Evolutionary conservation across 2,329 filamentous ascomycete genomes (phyloP).

Genomic region (Neocucurbitaria cava): DNA sequence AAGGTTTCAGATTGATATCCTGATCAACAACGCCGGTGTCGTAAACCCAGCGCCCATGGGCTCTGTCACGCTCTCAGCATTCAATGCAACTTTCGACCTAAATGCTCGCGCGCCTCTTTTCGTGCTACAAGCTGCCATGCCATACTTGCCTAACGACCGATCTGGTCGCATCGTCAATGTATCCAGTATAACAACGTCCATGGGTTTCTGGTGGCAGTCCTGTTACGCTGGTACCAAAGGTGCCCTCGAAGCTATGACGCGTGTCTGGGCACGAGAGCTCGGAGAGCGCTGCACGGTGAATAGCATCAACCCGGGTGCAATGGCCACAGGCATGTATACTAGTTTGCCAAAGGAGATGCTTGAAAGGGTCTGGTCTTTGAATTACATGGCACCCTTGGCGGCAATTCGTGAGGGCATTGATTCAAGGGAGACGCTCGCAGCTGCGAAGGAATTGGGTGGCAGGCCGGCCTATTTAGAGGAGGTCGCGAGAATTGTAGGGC

Average conservation of each 20-base stretch:
- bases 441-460: conserved; percentile 62
- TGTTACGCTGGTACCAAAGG: conserved; percentile 70
- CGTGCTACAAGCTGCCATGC: conserved; percentile 72
- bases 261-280: conserved; percentile 67
- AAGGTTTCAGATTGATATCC: conserved; percentile 73
- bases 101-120: conserved; percentile 61
- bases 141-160: conserved; percentile 70
- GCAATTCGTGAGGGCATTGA: conserved; percentile 47
- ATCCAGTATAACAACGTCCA: conserved; percentile 60
- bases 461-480: conserved; percentile 67
- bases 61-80: conserved; percentile 6
- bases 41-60: conserved; percentile 64
- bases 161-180: conserved; percentile 67
- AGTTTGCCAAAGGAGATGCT: conserved; percentile 66
- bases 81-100: conserved; percentile 67
- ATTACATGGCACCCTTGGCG: conserved; percentile 68
- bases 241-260: conserved; percentile 69
- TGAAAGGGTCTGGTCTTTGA: conserved; percentile 62
- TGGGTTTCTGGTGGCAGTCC: conserved; percentile 62
- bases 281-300: conserved; percentile 66
- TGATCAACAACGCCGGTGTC: conserved; percentile 82
- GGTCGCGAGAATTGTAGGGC: conserved; percentile 74
- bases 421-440: conserved; percentile 64
- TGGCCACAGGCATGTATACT: conserved; percentile 62
- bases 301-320: conserved; percentile 67